Conservation (phyloP, 352 stramenopile species). For the Elongisporangium undulatum region DNA sequence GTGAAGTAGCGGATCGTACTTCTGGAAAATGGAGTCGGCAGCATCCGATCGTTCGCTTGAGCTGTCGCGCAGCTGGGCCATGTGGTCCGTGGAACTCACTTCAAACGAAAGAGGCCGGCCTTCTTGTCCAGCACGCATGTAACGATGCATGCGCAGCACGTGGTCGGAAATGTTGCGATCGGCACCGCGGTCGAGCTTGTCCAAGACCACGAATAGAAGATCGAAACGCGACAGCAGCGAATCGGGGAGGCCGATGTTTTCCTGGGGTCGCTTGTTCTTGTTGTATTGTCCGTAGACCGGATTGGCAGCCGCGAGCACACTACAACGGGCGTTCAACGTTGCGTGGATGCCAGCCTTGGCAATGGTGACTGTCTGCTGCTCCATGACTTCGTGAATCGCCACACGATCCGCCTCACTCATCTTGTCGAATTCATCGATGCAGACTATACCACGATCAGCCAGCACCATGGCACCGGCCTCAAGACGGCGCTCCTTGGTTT, state of each 20-base stretch:
- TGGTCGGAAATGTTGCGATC: conserved; percentile 97
- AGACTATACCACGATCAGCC: conserved; percentile 98
- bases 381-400: conserved; percentile 99
- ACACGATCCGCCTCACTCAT: conserved; percentile 98
- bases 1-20: conserved; percentile 88
- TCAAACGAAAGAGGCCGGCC: conserved; percentile 88
- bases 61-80: conserved; percentile 57
- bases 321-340: conserved; percentile 98
- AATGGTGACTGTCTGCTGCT: conserved; percentile 99
- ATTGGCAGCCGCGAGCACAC: conserved; percentile 98
- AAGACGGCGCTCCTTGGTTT: conserved; percentile 90
- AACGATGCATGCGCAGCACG: conserved; percentile 97
- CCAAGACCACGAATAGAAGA: conserved; percentile 99
- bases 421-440: conserved; percentile 99
- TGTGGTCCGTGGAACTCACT: conserved; percentile 76
- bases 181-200: conserved; percentile 94
- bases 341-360: conserved; percentile 99
- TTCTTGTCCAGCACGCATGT: conserved; percentile 85
- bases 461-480: conserved; percentile 99
- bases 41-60: conserved; percentile 61
- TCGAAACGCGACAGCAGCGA: conserved; percentile 99
- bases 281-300: conserved; percentile 99
- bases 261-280: conserved; percentile 95
- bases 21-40: conserved; percentile 87
- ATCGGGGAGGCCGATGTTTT: conserved; percentile 99